A percentile compares a stretch with the other conserved stretches of the same genome.
phyloP scores from a whole-genome alignment of 495 filamentous ascomycete genomes.

The Talaromyces ruber region DNA sequence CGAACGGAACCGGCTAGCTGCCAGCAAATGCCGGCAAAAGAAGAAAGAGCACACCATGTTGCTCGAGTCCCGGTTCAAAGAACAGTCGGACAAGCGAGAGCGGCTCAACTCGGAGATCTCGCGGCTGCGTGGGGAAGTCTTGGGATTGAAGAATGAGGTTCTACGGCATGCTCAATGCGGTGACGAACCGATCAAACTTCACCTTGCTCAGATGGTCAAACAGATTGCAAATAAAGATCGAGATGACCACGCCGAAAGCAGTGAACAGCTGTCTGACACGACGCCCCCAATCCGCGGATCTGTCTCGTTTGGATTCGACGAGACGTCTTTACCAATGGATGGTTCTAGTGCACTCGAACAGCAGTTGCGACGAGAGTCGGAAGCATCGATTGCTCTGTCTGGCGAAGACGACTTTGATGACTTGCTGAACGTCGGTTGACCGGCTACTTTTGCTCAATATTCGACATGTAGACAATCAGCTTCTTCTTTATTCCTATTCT shows the following conservation, averaged over 20 bases:
- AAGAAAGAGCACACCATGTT: constrained; percentile 59
- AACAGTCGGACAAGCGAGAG: constrained; percentile 15
- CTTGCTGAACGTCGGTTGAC: constrained; percentile 22
- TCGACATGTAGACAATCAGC: not conserved
- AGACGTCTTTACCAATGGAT: constrained; percentile 19
- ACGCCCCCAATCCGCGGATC: constrained; percentile 1
- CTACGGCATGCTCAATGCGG: constrained; percentile 52
- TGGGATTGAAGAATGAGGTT: constrained; percentile 47
- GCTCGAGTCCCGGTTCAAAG: constrained; percentile 34
- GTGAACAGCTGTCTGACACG: constrained; percentile 1
- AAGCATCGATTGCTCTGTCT: constrained; percentile 22
- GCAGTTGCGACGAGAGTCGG: constrained; percentile 24
- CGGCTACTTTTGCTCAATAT: not conserved
- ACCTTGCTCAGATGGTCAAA: constrained; percentile 38
- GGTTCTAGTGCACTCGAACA: constrained; percentile 16
- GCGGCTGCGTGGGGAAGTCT: constrained; percentile 36
- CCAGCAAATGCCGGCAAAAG: constrained; percentile 70
- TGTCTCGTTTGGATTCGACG: constrained; percentile 31
- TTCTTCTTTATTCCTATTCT: not conserved
- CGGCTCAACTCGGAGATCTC: constrained; percentile 17
- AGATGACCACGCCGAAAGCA: not conserved
- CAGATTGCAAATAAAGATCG: constrained; percentile 23
- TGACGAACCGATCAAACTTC: constrained; percentile 41
- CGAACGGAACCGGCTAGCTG: constrained; percentile 67
- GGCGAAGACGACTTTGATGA: constrained; percentile 27